Conservation (phyloP, 441 rosid genomes). For the Arabidopsis hybrid region DNA sequence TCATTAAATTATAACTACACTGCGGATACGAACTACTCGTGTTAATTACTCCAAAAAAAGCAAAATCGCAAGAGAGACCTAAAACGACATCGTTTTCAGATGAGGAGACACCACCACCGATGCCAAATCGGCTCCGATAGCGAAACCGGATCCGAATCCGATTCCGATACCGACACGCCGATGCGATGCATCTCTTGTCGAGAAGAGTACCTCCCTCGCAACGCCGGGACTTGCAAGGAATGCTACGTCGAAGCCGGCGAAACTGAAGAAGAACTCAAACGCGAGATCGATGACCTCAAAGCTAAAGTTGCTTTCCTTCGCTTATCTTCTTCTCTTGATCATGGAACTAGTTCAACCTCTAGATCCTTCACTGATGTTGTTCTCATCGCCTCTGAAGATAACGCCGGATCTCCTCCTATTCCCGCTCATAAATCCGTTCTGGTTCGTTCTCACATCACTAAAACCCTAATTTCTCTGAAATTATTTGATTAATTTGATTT, state of each 20-base stretch:
- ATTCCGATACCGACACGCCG: slow-evolving; percentile 48
- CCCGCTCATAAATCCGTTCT: slow-evolving; percentile 76
- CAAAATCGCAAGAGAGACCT: neutral
- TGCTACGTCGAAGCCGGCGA: slow-evolving; percentile 90
- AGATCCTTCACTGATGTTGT: slow-evolving; percentile 69
- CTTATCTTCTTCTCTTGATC: slow-evolving; percentile 61
- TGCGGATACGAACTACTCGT: too few species aligned
- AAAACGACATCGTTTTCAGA: slow-evolving; percentile 30
- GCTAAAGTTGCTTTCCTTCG: slow-evolving; percentile 74
- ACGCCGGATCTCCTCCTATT: slow-evolving; percentile 47
- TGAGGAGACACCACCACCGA: slow-evolving; percentile 38
- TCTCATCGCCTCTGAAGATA: slow-evolving; percentile 65
- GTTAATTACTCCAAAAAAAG: too few species aligned
- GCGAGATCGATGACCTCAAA: slow-evolving; percentile 83
- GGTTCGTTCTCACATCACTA: slow-evolving; percentile 49
- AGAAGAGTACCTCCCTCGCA: slow-evolving; percentile 58
- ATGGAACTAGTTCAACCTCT: slow-evolving; percentile 7
- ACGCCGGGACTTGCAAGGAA: slow-evolving; percentile 94
- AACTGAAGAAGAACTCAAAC: slow-evolving; percentile 88
- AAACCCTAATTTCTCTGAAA: neutral
- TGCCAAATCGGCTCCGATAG: slow-evolving; percentile 27
- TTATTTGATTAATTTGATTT: neutral
- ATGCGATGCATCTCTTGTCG: slow-evolving; percentile 81
- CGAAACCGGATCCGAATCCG: slow-evolving; percentile 38
- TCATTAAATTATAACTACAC: too few species aligned